Base-by-base conservation (phyloP, 768 basidiomycete species). In the Neoboletus magnificus region DNA sequence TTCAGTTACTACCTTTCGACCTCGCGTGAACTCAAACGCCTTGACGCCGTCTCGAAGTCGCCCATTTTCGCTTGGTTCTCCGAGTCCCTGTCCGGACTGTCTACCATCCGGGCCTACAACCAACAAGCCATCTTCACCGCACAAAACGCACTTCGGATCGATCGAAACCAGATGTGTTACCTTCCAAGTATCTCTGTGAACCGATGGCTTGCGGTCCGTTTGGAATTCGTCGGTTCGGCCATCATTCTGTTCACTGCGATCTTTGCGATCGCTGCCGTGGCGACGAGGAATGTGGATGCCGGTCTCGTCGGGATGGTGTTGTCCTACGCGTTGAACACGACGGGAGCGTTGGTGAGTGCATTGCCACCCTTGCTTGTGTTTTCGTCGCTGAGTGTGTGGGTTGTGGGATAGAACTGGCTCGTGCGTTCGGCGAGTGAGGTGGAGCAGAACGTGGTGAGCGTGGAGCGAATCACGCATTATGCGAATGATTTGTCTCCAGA, bases 1-100 rank as follows among this genome's bases (percentile, higher is more conserved):
- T 32, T 2, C 61, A 93, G 91, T 41, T 96, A 96, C 70, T 94
- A 94, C 67, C 81, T 94, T 9, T 78, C 89, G 4, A 93, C 91
- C 0, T 91, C 88, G 1, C 85, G 92, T 25, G 92, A 94, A 68
- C 79, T 94, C 25, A 93, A 94, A 69, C 89, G 92, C 15, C 77
- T 95, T 15, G 92, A 94, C 61, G 89, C 93, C 1, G 87, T 92
- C 25, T 91, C 91, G 6, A 85, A 90, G 37, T 92, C 91, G 0
- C 94, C 95, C 1, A 92, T 98, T 55, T 95, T 96, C 69, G 87
- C 87, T 0, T 89, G 87, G 85, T 91, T 91, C 67, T 87, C 87
- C 2, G 91, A 91, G 67, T 86, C 82, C 3, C 73, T 85, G 36
- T 79, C 82, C 4, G 93, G 93, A 7, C 71, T 92, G 36, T 84